These are phyloP conservation scores for Dioscorea alata DNA, from an alignment of 106 monocot species.

Conservation along the genomic window DNA sequence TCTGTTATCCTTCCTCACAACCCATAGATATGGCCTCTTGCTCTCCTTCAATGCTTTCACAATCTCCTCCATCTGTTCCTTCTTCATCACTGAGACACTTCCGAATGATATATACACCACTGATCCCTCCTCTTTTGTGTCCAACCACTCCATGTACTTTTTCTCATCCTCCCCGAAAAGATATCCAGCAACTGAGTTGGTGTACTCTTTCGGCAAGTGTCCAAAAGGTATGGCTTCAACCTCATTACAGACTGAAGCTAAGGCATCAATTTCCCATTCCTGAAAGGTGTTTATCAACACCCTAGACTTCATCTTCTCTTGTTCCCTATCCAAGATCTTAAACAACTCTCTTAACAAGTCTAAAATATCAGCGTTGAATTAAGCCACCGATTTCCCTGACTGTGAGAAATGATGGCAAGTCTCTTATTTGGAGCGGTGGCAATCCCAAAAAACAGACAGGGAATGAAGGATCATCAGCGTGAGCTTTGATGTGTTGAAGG, in stretches of 20 bases:
- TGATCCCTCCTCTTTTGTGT: conserved; percentile 25
- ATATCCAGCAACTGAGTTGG: background rate
- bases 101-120: conserved; percentile 60
- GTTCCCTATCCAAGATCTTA: conserved; percentile 2
- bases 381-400: background rate
- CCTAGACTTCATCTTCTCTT: background rate
- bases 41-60: conserved; percentile 19
- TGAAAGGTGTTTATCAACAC: conserved; percentile 43
- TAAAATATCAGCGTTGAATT: too few species aligned
- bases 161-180: conserved; percentile 28
- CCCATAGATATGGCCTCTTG: conserved; percentile 45
- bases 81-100: conserved; percentile 18
- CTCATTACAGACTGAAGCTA: background rate
- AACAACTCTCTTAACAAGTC: background rate
- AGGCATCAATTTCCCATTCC: conserved; percentile 15
- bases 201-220: background rate
- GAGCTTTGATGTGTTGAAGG: conserved; percentile 3
- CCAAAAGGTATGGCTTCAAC: conserved; percentile 27
- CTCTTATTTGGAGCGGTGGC: conserved; percentile 10
- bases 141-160: conserved; percentile 48
- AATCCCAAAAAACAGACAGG: conserved; percentile 4
- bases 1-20: conserved; percentile 36
- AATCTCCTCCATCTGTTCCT: conserved; percentile 40
- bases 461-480: conserved; percentile 8
- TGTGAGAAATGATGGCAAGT: conserved; percentile 15